These are phyloP conservation scores for Daldinia bambusicola DNA, from an alignment of 495 filamentous ascomycete species.

Conservation along the genomic window DNA sequence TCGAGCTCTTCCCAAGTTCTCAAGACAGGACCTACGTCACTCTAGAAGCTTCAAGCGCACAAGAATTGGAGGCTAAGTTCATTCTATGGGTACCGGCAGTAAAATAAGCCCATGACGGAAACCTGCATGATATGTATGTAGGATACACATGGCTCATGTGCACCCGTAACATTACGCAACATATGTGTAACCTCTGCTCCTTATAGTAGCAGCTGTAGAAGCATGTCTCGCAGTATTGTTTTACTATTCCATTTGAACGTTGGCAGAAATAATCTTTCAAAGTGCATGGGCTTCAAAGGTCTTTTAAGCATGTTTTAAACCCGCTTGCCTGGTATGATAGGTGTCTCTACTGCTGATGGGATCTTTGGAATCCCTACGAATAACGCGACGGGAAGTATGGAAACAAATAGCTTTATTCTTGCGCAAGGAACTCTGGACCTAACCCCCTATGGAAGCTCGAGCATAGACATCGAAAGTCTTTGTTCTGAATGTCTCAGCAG, in stretches of 20 bases:
- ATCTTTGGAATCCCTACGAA: no score
- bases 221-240: neutral
- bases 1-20: no score
- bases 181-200: neutral
- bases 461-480: no score
- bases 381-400: no score
- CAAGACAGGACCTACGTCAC: neutral
- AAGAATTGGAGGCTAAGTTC: neutral
- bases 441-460: no score
- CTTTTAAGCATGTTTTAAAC: neutral
- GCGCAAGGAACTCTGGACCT: no score
- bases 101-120: neutral
- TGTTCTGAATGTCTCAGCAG: no score
- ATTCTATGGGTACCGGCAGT: conserved; percentile 5
- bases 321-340: neutral
- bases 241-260: neutral
- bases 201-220: neutral
- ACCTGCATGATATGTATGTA: conserved; percentile 3
- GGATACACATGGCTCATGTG: neutral
- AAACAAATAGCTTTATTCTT: no score
- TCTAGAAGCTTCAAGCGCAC: neutral
- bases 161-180: neutral
- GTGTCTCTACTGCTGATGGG: neutral
- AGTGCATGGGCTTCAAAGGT: no score
- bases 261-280: neutral